These are phyloP conservation scores for Pythium periplocum DNA, from an alignment of 352 stramenopile genomes.

Conservation along the genomic window DNA sequence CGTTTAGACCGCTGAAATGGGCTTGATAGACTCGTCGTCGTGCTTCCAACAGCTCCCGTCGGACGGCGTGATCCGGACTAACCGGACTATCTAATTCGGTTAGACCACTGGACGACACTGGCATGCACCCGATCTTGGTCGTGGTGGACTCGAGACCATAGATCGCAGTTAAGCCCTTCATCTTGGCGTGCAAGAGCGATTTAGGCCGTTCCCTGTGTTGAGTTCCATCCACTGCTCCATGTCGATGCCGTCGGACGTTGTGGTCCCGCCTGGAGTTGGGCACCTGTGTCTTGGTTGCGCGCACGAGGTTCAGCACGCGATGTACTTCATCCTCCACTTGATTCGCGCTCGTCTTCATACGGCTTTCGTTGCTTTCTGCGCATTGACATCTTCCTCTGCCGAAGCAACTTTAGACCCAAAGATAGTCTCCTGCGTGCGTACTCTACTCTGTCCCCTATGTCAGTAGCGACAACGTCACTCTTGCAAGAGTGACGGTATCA, in stretches of 20 bases:
- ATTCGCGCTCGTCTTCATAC: constrained; percentile 1
- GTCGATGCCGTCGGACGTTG: constrained; percentile 2
- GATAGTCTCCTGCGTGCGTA: too few relatives aligned
- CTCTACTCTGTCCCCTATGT: too few relatives aligned
- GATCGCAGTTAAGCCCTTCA: neutral
- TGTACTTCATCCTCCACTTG: constrained; percentile 53
- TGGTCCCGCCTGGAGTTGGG: neutral
- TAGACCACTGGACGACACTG: too few relatives aligned
- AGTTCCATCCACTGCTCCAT: neutral
- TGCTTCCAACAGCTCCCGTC: constrained; percentile 30
- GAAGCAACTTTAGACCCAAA: too few relatives aligned
- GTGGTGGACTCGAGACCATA: neutral
- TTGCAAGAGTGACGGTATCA: too few relatives aligned
- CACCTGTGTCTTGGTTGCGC: constrained; percentile 3
- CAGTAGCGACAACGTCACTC: too few relatives aligned
- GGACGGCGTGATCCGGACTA: neutral
- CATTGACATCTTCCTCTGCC: too few relatives aligned
- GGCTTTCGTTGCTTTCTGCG: too few relatives aligned
- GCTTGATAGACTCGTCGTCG: constrained; percentile 39
- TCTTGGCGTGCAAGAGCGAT: neutral
- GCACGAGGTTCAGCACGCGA: constrained; percentile 43
- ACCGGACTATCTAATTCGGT: too few relatives aligned
- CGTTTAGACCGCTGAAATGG: constrained; percentile 38
- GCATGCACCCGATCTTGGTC: neutral
- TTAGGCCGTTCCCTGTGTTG: neutral